Base-by-base conservation (phyloP, 345 rosid species). In the Lepidium didymum region DNA sequence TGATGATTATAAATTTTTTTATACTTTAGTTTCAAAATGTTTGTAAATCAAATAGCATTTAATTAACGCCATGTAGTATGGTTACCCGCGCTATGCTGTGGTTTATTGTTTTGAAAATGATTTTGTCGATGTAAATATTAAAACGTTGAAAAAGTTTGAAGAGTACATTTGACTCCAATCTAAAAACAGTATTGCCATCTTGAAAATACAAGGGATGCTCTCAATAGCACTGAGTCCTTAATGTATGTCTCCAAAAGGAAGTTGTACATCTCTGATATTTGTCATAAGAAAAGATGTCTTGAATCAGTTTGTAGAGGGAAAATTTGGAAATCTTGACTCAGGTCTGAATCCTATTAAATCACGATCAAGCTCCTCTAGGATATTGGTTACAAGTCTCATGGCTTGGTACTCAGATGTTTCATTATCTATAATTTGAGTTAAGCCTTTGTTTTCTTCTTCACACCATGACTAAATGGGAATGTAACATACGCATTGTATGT, bases 201-300 rank as follows among this genome's bases (percentile, higher is more conserved):
- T 79, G 67, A 85, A 75, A 47, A 90, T 87, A 58, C 97, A 90
- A 51, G 89, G 93, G 62, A 92, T 84, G 75, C 56, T 86, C 62
- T 90, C 98, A 4, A 88, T 75, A 37, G 98, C 96, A 81, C 85
- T 87, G 64, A 75, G 75, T 92, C 96, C 76, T 88, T 90, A 78
- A 92, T 83, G 68, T 79, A 88, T 10, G 96, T 87, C 85, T 92
- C 98, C 77, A 92, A 78, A 51, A 92, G 97, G 77, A 86, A 81
- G 83, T 92, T n/a, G n/a, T n/a, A n/a, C n/a, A n/a, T n/a, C n/a
- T n/a, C n/a, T n/a, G n/a, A n/a, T n/a, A n/a, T n/a, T n/a, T n/a
- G 96, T 90, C 72, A 64, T 33, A 23, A 21, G 23, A 21, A 21
- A 21, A 3, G 54, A 53, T 42, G 6, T 14, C 10, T 46, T 21